Conservation (phyloP, 2,329 filamentous ascomycete species). For the Apiospora aurea region DNA sequence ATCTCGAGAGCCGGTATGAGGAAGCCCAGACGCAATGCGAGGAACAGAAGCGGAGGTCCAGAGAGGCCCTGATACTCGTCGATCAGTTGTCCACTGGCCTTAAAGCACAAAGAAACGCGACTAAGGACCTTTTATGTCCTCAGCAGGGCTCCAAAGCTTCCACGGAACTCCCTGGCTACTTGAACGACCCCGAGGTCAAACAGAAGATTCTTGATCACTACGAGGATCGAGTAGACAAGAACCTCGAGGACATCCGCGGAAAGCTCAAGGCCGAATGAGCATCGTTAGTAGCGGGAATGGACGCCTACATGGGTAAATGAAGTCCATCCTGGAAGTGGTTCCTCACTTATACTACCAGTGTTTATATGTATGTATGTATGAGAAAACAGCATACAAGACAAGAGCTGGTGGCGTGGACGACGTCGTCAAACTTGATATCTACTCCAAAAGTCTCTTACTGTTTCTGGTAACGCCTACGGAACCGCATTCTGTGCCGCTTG, state of each 20-base stretch:
- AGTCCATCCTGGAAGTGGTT: too few relatives aligned
- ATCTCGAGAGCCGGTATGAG: not conserved
- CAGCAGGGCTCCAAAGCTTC: too few relatives aligned
- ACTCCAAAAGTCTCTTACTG: not conserved
- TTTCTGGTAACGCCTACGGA: not conserved
- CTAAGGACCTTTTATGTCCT: not conserved
- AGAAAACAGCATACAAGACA: too few relatives aligned
- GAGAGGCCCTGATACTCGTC: too few relatives aligned
- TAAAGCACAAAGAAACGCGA: not conserved
- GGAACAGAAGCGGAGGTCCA: not conserved
- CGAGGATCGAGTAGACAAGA: not conserved
- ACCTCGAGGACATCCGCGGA: not conserved
- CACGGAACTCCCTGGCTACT: not conserved
- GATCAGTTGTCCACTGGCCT: not conserved
- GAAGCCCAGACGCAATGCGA: too few relatives aligned
- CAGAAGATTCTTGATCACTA: not conserved
- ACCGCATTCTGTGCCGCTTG: too few relatives aligned
- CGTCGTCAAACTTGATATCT: too few relatives aligned
- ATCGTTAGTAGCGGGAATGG: not conserved
- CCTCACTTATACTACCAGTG: too few relatives aligned
- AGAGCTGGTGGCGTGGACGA: too few relatives aligned
- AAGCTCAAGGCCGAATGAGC: not conserved
- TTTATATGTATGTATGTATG: too few relatives aligned
- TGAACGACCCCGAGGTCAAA: not conserved
- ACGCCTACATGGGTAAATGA: not conserved